phyloP scores from a whole-genome alignment of 2,329 filamentous ascomycete species.

The Colletotrichum graminicola region DNA sequence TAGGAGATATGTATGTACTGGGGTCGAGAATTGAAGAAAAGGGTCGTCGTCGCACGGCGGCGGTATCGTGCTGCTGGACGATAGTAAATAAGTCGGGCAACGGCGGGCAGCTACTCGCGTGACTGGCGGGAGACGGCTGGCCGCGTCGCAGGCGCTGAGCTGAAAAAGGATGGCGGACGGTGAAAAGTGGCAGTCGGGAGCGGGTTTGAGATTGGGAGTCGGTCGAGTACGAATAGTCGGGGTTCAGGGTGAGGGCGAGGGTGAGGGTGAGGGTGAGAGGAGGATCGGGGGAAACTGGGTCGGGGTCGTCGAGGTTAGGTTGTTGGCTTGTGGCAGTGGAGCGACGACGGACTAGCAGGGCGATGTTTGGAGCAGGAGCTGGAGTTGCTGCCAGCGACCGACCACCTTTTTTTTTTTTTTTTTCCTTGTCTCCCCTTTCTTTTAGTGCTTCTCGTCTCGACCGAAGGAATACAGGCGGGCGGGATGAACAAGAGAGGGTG shows the following conservation, averaged over 20 bases:
- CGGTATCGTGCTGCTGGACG: constrained; percentile 36
- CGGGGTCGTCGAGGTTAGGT: constrained; percentile 40
- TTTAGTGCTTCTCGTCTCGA: constrained; percentile 3
- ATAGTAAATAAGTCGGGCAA: constrained; percentile 37
- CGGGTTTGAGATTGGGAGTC: constrained; percentile 26
- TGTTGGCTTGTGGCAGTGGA: constrained; percentile 40
- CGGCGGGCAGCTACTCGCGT: constrained; percentile 36
- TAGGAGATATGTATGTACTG: constrained; percentile 35
- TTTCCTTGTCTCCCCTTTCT: background rate
- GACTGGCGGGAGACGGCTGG: constrained; percentile 35
- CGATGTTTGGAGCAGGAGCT: constrained; percentile 35
- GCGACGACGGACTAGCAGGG: constrained; percentile 24
- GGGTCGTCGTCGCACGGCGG: constrained; percentile 38
- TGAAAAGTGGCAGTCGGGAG: constrained; percentile 22
- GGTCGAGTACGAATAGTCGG: constrained; percentile 39
- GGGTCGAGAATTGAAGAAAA: constrained; percentile 35
- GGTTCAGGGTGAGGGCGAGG: constrained; percentile 31
- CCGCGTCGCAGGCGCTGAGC: constrained; percentile 39
- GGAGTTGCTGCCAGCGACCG: constrained; percentile 29
- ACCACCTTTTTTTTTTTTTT: constrained; percentile 10
- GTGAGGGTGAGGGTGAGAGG: constrained; percentile 31
- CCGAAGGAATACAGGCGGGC: constrained; percentile 2
- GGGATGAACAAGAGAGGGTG: background rate
- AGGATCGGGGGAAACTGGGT: constrained; percentile 37
- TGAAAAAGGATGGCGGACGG: constrained; percentile 35